Evolutionary conservation across 345 rosid species (phyloP).

Genomic region (Chamaenerion angustifolium): DNA sequence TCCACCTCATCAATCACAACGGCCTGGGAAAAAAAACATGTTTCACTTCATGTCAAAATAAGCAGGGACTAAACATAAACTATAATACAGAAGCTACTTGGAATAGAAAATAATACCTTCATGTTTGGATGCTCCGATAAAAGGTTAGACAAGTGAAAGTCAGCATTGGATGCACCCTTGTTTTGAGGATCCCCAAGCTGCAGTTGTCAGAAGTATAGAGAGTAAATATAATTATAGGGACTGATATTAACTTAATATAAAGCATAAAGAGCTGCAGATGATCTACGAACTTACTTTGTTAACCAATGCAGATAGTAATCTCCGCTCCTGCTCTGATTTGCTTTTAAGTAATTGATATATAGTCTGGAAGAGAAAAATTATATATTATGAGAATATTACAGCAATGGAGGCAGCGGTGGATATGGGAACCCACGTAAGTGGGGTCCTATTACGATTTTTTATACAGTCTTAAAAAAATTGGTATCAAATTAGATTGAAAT

Average conservation of each 20-base stretch:
- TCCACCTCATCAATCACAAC: slow-evolving; percentile 94
- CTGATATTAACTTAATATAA: background rate
- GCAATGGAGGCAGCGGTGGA: background rate
- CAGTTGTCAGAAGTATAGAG: slow-evolving; percentile 7
- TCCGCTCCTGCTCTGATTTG: slow-evolving; percentile 90
- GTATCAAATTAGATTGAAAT: no score
- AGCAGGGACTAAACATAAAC: background rate
- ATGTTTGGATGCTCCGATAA: slow-evolving; percentile 91
- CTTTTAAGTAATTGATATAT: slow-evolving; percentile 60
- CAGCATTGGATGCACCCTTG: slow-evolving; percentile 93
- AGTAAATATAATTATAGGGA: background rate
- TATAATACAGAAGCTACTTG: no score
- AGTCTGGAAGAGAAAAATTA: slow-evolving; percentile 34
- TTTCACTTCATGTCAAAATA: no score
- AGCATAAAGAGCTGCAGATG: slow-evolving; percentile 4
- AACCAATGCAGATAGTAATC: slow-evolving; percentile 67
- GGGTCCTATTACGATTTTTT: no score
- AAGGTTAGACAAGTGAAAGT: slow-evolving; percentile 76
- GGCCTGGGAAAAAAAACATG: slow-evolving; percentile 34
- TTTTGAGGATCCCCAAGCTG: slow-evolving; percentile 98
- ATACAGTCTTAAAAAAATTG: no score
- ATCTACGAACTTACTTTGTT: slow-evolving; percentile 52
- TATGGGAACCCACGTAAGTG: no score
- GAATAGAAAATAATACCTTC: slow-evolving; percentile 38
- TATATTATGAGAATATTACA: background rate